Evolutionary conservation across 2,329 filamentous ascomycete genomes (phyloP), one percentile per base, ranked within the genome.

Genomic region (Cladosporium oxysporum): DNA sequence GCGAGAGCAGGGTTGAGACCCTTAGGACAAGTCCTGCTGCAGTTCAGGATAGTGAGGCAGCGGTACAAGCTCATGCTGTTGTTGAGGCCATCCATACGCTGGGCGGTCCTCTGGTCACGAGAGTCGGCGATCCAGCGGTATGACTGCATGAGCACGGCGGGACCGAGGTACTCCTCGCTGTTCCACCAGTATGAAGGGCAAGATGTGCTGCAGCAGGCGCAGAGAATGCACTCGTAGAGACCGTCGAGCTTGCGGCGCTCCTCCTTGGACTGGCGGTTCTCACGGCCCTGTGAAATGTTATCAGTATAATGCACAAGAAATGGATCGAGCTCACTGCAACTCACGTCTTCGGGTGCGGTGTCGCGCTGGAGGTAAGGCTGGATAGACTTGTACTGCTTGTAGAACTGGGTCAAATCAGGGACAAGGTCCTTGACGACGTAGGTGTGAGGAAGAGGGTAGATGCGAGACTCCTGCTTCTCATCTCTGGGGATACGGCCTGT

Each of bases 101-200:
- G 89, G 66, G 86, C 89, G 75, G 85, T 96, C 80, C 87, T 89
- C 87, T 97, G 91, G 79, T 99, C 95, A 81, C 95, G 90, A 52
- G 92, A 96, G 80, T 99, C 95, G 77, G 90, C 91, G 72, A 99
- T 86, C 95, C 95, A 99, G 78, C 94, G 89, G 88, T 98, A 99
- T 10, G 93, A 97, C 83, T 99, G 95, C 72, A 99, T 88, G 62
- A 99, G 90, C 68, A 99, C 92, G 72, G 95, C 95, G 67, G 95
- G 95, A 70, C 95, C 95, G 60, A 99, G 91, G 84, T 99, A 99
- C 82, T 98, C 93, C 83, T 98, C 93, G 73, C 90, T 89, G 85
- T 99, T 99, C 95, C 95, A 99, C 95, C 95, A 99, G 87, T 99
- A 99, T 21, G 93, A 97, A n/a, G 95, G 95, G 86, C 95, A 99